phyloP scores from a whole-genome alignment of 148 eudicot genomes.

The Rhododendron mucronatum region DNA sequence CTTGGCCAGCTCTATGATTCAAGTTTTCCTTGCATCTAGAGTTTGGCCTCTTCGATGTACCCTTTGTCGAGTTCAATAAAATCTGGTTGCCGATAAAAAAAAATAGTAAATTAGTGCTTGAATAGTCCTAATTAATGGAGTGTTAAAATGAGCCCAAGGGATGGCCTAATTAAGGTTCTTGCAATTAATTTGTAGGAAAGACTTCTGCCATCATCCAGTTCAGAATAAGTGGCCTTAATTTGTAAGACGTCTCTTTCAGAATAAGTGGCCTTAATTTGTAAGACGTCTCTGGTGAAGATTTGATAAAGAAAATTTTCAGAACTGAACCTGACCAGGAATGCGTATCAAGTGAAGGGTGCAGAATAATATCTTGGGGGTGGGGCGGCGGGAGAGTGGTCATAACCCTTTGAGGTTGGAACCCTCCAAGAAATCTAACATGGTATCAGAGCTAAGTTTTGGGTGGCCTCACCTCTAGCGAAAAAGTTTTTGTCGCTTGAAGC shows the following conservation, averaged over 20 bases:
- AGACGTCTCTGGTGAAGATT: not conserved
- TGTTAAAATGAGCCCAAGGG: not conserved
- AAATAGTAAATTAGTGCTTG: not conserved
- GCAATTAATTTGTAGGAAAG: not conserved
- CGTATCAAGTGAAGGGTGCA: not conserved
- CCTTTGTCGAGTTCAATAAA: too few relatives aligned
- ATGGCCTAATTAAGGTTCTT: not conserved
- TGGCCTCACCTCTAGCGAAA: too few relatives aligned
- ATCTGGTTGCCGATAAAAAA: too few relatives aligned
- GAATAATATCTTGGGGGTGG: not conserved
- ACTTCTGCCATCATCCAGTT: not conserved
- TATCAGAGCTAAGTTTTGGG: too few relatives aligned
- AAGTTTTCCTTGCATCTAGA: too few relatives aligned
- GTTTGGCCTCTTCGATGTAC: too few relatives aligned
- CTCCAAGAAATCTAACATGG: too few relatives aligned
- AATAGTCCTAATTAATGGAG: not conserved
- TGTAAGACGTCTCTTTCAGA: not conserved
- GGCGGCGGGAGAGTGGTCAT: not conserved
- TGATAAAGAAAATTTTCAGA: not conserved
- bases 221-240: not conserved
- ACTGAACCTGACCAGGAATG: conserved; percentile 2
- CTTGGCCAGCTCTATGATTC: too few relatives aligned
- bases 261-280: not conserved
- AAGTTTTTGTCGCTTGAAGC: too few relatives aligned
- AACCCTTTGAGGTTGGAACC: not conserved